Evolutionary conservation across 2,329 filamentous ascomycete genomes (phyloP).

Genomic region (Aspergillus tubingensis): DNA sequence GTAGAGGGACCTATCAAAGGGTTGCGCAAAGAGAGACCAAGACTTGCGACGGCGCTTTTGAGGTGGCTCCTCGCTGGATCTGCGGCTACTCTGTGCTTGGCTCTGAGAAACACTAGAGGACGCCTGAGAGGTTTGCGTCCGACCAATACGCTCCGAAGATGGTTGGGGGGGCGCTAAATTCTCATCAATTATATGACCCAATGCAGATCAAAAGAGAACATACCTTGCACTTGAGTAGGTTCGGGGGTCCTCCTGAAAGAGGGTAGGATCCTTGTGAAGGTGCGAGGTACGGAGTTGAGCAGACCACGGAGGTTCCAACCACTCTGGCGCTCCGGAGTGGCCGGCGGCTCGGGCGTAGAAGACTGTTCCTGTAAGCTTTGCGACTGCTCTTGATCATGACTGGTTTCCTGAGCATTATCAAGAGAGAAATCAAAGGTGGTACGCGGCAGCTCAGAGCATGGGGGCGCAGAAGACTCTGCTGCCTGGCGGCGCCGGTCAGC

Average conservation of each 20-base stretch:
- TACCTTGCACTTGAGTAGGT: conserved; percentile 19
- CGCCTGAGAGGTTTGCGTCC: conserved; percentile 10
- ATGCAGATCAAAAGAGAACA: not conserved
- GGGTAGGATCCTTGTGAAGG: conserved; percentile 30
- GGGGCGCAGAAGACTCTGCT: conserved; percentile 7
- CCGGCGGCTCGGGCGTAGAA: conserved; percentile 14
- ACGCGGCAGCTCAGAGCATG: conserved; percentile 14
- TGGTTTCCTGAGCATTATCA: conserved; percentile 1
- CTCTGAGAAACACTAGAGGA: conserved; percentile 3
- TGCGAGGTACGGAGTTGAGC: conserved; percentile 34
- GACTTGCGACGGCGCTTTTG: conserved; percentile 23
- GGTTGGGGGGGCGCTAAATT: conserved; percentile 13
- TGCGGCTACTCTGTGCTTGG: conserved; percentile 15
- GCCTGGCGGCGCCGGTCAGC: conserved; percentile 26
- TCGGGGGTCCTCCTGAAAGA: conserved; percentile 21
- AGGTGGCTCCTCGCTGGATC: conserved; percentile 20
- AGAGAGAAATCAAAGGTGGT: conserved; percentile 12
- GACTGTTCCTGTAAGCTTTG: conserved; percentile 7
- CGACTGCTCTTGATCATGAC: not conserved
- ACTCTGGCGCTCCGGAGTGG: conserved; percentile 27
- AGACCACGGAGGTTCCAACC: conserved; percentile 34
- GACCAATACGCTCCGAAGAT: conserved; percentile 22
- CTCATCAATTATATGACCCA: conserved; percentile 11
- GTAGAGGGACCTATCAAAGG: conserved; percentile 26
- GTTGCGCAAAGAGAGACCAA: conserved; percentile 32